phyloP scores from a whole-genome alignment of 805 yeast genomes.

The Candida coleopterorum region DNA sequence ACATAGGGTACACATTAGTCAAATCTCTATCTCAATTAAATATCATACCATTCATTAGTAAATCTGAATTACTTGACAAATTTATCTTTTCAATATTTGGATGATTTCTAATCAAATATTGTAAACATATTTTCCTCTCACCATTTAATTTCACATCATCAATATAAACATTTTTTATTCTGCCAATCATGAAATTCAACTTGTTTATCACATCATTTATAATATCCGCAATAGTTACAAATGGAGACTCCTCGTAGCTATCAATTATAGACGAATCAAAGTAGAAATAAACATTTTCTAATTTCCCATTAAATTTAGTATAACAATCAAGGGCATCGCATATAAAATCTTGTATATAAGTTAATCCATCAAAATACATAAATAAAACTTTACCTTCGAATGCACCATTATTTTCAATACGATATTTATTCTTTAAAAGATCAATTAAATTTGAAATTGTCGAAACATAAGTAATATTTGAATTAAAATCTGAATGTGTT shows the following conservation, averaged over 20 bases:
- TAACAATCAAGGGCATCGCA: conserved; percentile 27
- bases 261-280: conserved; percentile 26
- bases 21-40: no score
- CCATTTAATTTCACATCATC: conserved; percentile 28
- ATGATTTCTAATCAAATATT: conserved; percentile 24
- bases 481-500: conserved; percentile 16
- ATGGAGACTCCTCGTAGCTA: conserved; percentile 12
- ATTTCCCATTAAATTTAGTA: conserved; percentile 5
- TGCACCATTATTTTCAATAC: neutral
- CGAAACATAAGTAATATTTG: conserved; percentile 22
- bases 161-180: conserved; percentile 27
- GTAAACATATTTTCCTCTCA: conserved; percentile 26
- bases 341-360: conserved; percentile 26
- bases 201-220: conserved; percentile 33
- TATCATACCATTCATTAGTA: conserved; percentile 19
- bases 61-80: conserved; percentile 17
- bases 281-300: conserved; percentile 28
- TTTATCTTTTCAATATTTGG: conserved; percentile 29
- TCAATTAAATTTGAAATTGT: conserved; percentile 16
- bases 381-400: conserved; percentile 28
- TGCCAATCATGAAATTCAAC: conserved; percentile 26
- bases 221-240: conserved; percentile 25
- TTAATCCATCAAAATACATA: conserved; percentile 35
- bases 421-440: conserved; percentile 11
- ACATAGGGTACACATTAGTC: no score